Conservation (phyloP, 2,329 filamentous ascomycete species). For the Ilyonectria sp. region DNA sequence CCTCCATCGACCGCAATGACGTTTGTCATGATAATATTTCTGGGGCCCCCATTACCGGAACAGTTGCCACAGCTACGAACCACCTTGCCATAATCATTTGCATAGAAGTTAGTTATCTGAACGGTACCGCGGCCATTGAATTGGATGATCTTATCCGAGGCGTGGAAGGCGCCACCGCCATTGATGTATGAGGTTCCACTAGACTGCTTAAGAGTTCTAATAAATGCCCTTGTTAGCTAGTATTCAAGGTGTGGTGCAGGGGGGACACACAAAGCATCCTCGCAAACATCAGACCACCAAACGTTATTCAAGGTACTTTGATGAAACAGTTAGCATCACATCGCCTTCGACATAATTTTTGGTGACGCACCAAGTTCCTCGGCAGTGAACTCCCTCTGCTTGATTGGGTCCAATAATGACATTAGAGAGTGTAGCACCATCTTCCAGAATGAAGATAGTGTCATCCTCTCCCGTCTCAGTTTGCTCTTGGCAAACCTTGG, state of each 20-base stretch:
- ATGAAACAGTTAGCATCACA: neutral
- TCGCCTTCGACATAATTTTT: neutral
- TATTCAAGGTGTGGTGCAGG: too few species aligned
- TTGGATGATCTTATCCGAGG: slow-evolving; percentile 57
- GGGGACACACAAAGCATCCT: slow-evolving; percentile 47
- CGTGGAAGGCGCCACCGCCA: slow-evolving; percentile 60
- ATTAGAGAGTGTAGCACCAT: slow-evolving; percentile 66
- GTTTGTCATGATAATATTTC: slow-evolving; percentile 37
- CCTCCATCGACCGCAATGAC: slow-evolving; percentile 42
- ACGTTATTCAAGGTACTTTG: slow-evolving; percentile 54
- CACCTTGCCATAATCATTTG: slow-evolving; percentile 62
- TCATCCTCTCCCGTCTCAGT: slow-evolving; percentile 45
- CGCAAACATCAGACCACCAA: slow-evolving; percentile 58
- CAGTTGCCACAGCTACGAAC: slow-evolving; percentile 64
- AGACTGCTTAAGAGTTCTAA: slow-evolving; percentile 54
- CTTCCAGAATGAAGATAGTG: slow-evolving; percentile 67
- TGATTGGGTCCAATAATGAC: slow-evolving; percentile 67
- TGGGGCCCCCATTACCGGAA: slow-evolving; percentile 38
- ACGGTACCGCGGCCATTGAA: slow-evolving; percentile 60
- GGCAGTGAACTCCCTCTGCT: slow-evolving; percentile 66
- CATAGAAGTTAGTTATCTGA: slow-evolving; percentile 47
- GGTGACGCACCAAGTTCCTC: slow-evolving; percentile 55
- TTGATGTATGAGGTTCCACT: slow-evolving; percentile 57
- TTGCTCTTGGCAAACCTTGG: slow-evolving; percentile 47
- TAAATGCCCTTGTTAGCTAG: neutral